Evolutionary conservation across 768 basidiomycete genomes (phyloP), one percentile per base, ranked within the genome.

Genomic region (Strobilomyces confusus): DNA sequence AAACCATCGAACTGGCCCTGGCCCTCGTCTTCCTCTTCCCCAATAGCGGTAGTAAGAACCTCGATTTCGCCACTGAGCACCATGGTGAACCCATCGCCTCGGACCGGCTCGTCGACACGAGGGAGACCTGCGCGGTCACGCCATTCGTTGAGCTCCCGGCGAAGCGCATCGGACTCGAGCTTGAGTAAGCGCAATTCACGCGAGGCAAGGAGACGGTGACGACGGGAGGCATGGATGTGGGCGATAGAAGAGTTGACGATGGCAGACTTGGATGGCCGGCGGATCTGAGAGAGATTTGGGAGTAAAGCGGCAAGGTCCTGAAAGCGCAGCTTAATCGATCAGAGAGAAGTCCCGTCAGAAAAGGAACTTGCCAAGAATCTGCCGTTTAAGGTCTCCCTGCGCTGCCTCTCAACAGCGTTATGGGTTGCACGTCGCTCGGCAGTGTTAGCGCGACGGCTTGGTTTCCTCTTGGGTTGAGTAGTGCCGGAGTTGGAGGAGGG

Each of bases 221-320:
- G 80, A 45, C 91, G 83, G 37, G 89, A 87, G 20, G 87, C 81
- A 63, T 89, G 86, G 56, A 94, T 83, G 65, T 92, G 89, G 1
- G 92, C 85, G 68, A 98, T 97, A 42, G 88, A 90, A 32, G 89
- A 92, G 72, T 97, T 97, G 71, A 99, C 95, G 70, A 98, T 98
- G 56, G 90, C 88, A 5, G 91, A 91, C 73, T 99, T 99, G 68
- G 90, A 93, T 0, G 97, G 97, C 29, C 95, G 85, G 58, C 94
- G 87, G 69, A 93, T 89, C 64, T 90, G 82, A 12, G 89, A 88
- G 51, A 97, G 84, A 66, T 94, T 90, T 46, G 95, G 92, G 19
- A 98, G 84, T 36, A 97, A 80, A 8, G 86, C 83, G 54, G 95
- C 95, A 45, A 98, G 89, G 63, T 93, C 91, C 90, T 92, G 45